These are phyloP conservation scores for Citeromyces matritensis DNA, from an alignment of 805 yeast genomes.

Conservation along the genomic window DNA sequence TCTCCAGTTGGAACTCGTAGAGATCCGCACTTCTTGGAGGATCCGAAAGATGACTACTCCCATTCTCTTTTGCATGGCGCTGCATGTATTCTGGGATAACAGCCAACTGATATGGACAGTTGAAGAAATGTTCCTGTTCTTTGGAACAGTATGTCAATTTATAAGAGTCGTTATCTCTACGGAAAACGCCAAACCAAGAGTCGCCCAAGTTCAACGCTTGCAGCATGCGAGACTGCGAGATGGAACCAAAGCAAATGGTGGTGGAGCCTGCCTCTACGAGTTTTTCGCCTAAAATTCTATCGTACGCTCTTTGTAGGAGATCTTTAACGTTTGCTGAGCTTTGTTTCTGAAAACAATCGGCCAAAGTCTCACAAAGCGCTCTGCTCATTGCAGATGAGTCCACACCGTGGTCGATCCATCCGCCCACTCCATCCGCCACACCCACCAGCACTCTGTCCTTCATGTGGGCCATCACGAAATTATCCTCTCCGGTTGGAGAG, in stretches of 20 bases:
- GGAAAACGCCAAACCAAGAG: slow-evolving; percentile 83
- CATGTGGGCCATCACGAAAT: slow-evolving; percentile 34
- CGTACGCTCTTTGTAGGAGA: slow-evolving; percentile 42
- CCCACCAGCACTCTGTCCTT: slow-evolving; percentile 44
- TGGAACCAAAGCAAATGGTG: slow-evolving; percentile 75
- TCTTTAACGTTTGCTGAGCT: slow-evolving; percentile 21
- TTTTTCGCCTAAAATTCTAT: slow-evolving; percentile 31
- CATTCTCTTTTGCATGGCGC: slow-evolving; percentile 34
- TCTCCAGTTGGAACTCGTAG: slow-evolving; percentile 47
- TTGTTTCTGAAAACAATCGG: slow-evolving; percentile 10
- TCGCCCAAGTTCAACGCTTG: slow-evolving; percentile 80
- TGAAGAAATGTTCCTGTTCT: slow-evolving; percentile 76
- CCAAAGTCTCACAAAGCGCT: slow-evolving; percentile 52
- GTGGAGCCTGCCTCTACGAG: slow-evolving; percentile 84
- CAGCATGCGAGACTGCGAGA: slow-evolving; percentile 35
- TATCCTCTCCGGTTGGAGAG: slow-evolving; percentile 73
- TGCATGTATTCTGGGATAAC: slow-evolving; percentile 57
- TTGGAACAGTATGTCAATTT: slow-evolving; percentile 49
- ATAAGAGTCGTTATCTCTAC: slow-evolving; percentile 17
- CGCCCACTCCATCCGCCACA: slow-evolving; percentile 95
- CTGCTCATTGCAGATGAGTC: slow-evolving; percentile 82
- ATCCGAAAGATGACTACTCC: slow-evolving; percentile 56
- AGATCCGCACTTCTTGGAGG: slow-evolving; percentile 55
- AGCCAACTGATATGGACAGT: slow-evolving; percentile 85
- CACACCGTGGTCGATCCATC: slow-evolving; percentile 87